These are phyloP conservation scores for Yamadazyma atmosphaerica DNA, from an alignment of 1,139 yeast genomes.

Conservation along the genomic window DNA sequence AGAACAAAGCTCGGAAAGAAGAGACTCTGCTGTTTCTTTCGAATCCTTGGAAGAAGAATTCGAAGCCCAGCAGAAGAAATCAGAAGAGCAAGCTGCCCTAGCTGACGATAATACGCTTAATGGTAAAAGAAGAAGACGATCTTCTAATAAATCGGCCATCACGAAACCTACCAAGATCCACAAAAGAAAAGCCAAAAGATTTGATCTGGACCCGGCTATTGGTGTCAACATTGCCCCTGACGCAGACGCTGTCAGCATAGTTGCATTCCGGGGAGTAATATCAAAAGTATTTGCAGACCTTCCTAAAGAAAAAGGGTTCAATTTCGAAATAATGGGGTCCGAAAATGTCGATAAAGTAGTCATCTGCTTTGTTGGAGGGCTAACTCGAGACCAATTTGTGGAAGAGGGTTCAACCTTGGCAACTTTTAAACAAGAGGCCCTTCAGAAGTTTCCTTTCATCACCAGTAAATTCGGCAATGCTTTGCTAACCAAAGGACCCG, in stretches of 20 bases:
- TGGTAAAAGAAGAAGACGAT: constrained; percentile 43
- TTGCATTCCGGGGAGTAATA: not conserved
- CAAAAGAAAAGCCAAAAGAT: constrained; percentile 35
- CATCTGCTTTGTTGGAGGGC: constrained; percentile 66
- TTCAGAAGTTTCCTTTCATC: constrained; percentile 10
- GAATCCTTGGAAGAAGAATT: constrained; percentile 12
- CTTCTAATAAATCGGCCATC: constrained; percentile 29
- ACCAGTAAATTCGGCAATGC: constrained; percentile 32
- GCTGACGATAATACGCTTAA: not conserved
- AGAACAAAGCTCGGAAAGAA: constrained; percentile 15
- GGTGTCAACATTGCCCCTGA: too few species aligned
- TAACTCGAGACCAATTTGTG: constrained; percentile 36
- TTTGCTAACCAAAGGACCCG: constrained; percentile 58
- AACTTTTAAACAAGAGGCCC: constrained; percentile 4
- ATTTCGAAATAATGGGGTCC: constrained; percentile 34
- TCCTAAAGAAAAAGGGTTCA: not conserved
- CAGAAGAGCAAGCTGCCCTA: constrained; percentile 16
- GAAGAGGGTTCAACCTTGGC: not conserved
- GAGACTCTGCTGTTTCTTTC: constrained; percentile 29
- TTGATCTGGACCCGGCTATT: constrained; percentile 24
- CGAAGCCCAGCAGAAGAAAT: not conserved
- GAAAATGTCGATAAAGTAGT: constrained; percentile 50
- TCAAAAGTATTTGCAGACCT: not conserved
- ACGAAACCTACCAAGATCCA: constrained; percentile 23
- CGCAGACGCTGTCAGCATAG: not conserved